A percentile compares a stretch with the other conserved stretches of the same genome.
Evolutionary conservation across 495 filamentous ascomycete genomes (phyloP).

Genomic region (Penicillium pancosmium): DNA sequence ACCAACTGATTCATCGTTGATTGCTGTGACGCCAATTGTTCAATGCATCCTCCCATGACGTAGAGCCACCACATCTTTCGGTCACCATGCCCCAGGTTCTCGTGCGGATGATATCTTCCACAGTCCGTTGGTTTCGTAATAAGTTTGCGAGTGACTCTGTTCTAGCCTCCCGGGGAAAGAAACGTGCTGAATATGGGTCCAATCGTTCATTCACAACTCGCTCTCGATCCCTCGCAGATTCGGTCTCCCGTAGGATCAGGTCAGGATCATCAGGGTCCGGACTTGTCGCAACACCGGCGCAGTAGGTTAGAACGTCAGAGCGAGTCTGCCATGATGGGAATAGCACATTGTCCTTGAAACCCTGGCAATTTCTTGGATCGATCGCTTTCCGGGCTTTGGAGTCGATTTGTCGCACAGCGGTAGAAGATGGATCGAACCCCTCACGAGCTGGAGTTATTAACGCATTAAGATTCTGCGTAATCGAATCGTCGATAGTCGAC

Average conservation of each 20-base stretch:
- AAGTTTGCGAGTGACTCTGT: slow-evolving; percentile 80
- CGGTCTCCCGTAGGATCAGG: slow-evolving; percentile 65
- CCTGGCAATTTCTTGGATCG: slow-evolving; percentile 60
- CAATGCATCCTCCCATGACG: slow-evolving; percentile 64
- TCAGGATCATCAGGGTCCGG: slow-evolving; percentile 91
- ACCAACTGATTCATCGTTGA: slow-evolving; percentile 19
- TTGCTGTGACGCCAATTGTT: slow-evolving; percentile 59
- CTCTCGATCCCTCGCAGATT: slow-evolving; percentile 71
- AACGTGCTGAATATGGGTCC: slow-evolving; percentile 88
- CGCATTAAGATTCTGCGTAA: slow-evolving; percentile 91
- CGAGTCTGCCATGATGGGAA: slow-evolving; percentile 88
- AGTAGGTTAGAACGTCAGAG: slow-evolving; percentile 87
- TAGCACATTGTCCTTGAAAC: slow-evolving; percentile 77
- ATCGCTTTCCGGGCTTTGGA: slow-evolving; percentile 48
- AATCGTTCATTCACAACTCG: slow-evolving; percentile 83
- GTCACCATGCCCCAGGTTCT: slow-evolving; percentile 82
- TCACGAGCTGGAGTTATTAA: slow-evolving; percentile 71
- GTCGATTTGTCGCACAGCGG: slow-evolving; percentile 57
- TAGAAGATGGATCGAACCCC: slow-evolving; percentile 82
- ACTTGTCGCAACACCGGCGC: slow-evolving; percentile 82
- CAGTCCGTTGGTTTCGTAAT: slow-evolving; percentile 79
- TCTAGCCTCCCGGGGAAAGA: slow-evolving; percentile 79
- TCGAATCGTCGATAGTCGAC: slow-evolving; percentile 85
- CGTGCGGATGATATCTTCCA: slow-evolving; percentile 84
- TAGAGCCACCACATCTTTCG: slow-evolving; percentile 70